These are phyloP conservation scores for Pachysandra terminalis DNA, from an alignment of 164 flowering plant genomes.

Conservation along the genomic window DNA sequence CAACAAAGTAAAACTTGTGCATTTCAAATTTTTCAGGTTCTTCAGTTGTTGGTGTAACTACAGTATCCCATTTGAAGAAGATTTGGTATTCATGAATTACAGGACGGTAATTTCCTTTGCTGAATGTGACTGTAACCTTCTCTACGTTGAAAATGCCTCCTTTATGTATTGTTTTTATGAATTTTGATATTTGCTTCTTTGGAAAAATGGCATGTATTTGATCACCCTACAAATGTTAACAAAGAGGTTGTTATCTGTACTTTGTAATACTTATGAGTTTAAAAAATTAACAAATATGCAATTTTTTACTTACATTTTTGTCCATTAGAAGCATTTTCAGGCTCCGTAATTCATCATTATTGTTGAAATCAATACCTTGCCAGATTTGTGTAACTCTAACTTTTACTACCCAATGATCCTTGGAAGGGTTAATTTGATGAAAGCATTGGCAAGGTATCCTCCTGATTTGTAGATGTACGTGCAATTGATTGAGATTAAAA, in stretches of 20 bases:
- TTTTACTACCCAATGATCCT: neutral
- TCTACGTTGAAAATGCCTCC: too few species aligned
- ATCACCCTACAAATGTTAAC: neutral
- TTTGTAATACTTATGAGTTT: too few species aligned
- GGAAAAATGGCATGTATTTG: neutral
- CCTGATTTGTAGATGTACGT: too few species aligned
- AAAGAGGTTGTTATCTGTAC: too few species aligned
- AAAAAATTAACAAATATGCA: too few species aligned
- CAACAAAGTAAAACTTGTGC: too few species aligned
- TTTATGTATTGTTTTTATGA: neutral
- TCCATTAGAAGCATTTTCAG: neutral
- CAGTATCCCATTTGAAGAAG: neutral
- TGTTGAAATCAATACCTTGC: neutral
- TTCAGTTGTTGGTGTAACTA: neutral
- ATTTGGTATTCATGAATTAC: neutral
- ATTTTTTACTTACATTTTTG: neutral
- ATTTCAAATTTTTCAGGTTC: neutral
- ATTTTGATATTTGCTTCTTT: neutral
- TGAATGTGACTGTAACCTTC: neutral
- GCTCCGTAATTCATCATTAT: neutral
- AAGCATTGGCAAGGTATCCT: too few species aligned
- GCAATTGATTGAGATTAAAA: too few species aligned
- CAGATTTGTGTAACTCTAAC: neutral
- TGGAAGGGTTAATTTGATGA: neutral
- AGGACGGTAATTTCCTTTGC: neutral